phyloP scores from a whole-genome alignment of 176 grass and related monocot species.

The Oryza longistaminata region DNA sequence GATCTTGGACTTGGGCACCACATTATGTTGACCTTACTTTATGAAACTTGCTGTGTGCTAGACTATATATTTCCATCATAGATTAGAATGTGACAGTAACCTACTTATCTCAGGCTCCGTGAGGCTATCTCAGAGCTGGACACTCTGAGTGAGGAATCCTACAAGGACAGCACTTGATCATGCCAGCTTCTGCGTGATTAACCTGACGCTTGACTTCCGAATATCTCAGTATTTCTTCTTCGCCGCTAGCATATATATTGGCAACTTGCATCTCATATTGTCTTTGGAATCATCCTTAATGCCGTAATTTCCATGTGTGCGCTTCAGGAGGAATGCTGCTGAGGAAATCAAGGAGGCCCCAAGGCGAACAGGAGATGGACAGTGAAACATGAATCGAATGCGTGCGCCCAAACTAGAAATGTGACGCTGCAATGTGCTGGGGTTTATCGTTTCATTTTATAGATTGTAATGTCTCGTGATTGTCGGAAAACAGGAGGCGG shows the following conservation, averaged over 20 bases:
- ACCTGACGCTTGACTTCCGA: constrained; percentile 80
- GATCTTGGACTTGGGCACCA: background rate
- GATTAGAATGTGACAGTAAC: background rate
- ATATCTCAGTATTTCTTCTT: constrained; percentile 47
- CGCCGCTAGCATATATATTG: background rate
- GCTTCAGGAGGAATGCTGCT: constrained; percentile 41
- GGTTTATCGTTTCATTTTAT: constrained; percentile 24
- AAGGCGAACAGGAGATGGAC: constrained; percentile 37
- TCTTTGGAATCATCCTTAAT: background rate
- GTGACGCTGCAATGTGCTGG: constrained; percentile 19
- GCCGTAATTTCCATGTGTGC: background rate
- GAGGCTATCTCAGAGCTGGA: constrained; percentile 78
- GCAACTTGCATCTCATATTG: background rate
- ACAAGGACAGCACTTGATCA: constrained; percentile 80
- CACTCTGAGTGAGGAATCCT: constrained; percentile 71
- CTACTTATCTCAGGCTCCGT: constrained; percentile 54
- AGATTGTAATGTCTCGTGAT: constrained; percentile 25
- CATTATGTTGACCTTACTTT: background rate
- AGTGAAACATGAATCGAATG: constrained; percentile 29
- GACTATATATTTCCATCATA: background rate
- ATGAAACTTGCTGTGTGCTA: background rate
- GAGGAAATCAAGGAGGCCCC: constrained; percentile 53
- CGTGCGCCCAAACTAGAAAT: constrained; percentile 7
- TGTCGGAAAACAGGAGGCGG: constrained; percentile 4
- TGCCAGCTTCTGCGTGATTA: constrained; percentile 82